Conservation (phyloP, 148 eudicot species). For the Silene uniflora region DNA sequence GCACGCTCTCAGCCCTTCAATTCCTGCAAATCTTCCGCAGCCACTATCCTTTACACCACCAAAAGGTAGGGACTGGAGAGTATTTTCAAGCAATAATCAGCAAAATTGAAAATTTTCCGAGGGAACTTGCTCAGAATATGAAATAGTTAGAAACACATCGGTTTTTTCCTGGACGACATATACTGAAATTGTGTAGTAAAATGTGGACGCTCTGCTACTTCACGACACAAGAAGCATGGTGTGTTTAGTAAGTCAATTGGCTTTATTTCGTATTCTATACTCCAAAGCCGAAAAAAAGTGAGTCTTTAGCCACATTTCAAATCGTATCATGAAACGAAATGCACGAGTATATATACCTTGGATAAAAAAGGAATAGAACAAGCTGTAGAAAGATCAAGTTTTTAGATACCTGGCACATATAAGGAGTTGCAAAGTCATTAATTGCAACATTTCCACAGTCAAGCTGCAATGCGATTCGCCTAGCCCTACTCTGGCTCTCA, state of each 20-base stretch:
- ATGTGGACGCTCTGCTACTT: no score
- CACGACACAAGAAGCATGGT: not conserved
- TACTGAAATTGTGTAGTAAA: no score
- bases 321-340: not conserved
- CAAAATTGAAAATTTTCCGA: not conserved
- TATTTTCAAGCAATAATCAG: constrained; percentile 10
- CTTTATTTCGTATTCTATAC: not conserved
- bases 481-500: constrained; percentile 83
- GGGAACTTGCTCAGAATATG: no score
- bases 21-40: constrained; percentile 94
- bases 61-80: constrained; percentile 81
- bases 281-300: not conserved
- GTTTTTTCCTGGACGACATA: no score
- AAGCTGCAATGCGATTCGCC: constrained; percentile 66
- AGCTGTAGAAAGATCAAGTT: not conserved
- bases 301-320: not conserved
- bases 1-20: constrained; percentile 94
- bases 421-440: constrained; percentile 89
- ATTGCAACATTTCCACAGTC: constrained; percentile 89
- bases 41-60: constrained; percentile 98
- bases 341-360: not conserved
- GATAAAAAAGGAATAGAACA: not conserved
- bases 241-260: not conserved
- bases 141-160: no score
- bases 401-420: constrained; percentile 92